A percentile compares a stretch with the other conserved stretches of the same genome.
Evolutionary conservation across 2,329 filamentous ascomycete species (phyloP).

Genomic region (Aspergillus sojae): DNA sequence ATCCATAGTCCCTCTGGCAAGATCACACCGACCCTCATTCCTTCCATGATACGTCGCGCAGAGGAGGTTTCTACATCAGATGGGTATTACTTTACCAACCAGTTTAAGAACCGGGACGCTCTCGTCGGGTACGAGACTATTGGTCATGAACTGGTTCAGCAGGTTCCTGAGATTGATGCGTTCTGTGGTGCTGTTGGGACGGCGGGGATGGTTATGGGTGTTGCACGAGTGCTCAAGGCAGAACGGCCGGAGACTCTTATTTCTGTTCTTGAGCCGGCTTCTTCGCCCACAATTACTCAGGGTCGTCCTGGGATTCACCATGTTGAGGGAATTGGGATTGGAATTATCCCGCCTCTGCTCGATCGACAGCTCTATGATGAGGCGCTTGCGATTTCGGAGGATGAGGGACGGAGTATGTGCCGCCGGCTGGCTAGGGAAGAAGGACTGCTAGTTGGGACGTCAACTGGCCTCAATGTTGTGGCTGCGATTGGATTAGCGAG

Average conservation of each 20-base stretch:
- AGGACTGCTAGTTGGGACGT: constrained; percentile 73
- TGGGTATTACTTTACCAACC: constrained; percentile 13
- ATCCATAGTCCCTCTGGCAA: constrained; percentile 12
- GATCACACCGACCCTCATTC: constrained; percentile 13
- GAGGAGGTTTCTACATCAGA: not conserved
- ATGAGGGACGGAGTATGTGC: constrained; percentile 77
- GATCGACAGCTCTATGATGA: constrained; percentile 74
- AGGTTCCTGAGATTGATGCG: constrained; percentile 18
- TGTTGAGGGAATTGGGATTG: constrained; percentile 92
- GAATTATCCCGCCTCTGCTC: constrained; percentile 84
- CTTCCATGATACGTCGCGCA: constrained; percentile 13
- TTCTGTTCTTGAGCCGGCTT: constrained; percentile 17
- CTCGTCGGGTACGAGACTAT: constrained; percentile 15
- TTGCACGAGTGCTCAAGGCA: constrained; percentile 12
- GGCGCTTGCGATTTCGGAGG: constrained; percentile 91
- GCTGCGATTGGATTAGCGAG: constrained; percentile 20
- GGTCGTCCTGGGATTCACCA: constrained; percentile 68
- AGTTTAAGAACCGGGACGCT: constrained; percentile 17
- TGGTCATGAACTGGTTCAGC: constrained; percentile 14
- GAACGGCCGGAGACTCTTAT: not conserved
- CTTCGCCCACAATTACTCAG: constrained; percentile 14
- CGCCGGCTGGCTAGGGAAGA: constrained; percentile 83
- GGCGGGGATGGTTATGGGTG: constrained; percentile 19
- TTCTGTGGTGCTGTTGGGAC: constrained; percentile 18
- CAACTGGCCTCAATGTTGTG: constrained; percentile 21